phyloP scores from a whole-genome alignment of 2,329 filamentous ascomycete species.

The Leptosphaerulina australis region DNA sequence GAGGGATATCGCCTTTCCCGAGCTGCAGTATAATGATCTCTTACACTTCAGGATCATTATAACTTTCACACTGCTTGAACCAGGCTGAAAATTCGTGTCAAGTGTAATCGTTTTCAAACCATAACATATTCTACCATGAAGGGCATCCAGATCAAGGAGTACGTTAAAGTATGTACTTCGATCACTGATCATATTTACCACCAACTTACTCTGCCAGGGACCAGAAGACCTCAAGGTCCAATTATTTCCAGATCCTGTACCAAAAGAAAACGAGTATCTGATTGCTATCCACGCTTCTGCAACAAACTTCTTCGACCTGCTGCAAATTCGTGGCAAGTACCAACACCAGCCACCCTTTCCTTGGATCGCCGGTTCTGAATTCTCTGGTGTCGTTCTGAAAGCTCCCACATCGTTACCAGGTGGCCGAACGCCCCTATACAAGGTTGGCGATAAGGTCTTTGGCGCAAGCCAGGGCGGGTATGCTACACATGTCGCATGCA shows the following conservation, averaged over 20 bases:
- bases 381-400: slow-evolving; percentile 76
- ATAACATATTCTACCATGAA: slow-evolving; percentile 60
- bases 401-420: slow-evolving; percentile 61
- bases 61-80: background rate
- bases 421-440: slow-evolving; percentile 64
- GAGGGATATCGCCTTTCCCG: slow-evolving; percentile 10
- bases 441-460: slow-evolving; percentile 82
- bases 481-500: slow-evolving; percentile 73
- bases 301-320: slow-evolving; percentile 96
- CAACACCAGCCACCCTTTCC: slow-evolving; percentile 88
- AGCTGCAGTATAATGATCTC: slow-evolving; percentile 5
- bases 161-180: slow-evolving; percentile 67
- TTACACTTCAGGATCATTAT: background rate
- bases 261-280: slow-evolving; percentile 76
- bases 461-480: slow-evolving; percentile 87
- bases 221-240: slow-evolving; percentile 79
- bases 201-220: slow-evolving; percentile 57
- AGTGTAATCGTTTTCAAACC: background rate
- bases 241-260: slow-evolving; percentile 74
- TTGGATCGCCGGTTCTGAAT: slow-evolving; percentile 87
- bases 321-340: slow-evolving; percentile 95
- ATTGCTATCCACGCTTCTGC: slow-evolving; percentile 86
- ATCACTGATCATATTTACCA: slow-evolving; percentile 2
- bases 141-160: slow-evolving; percentile 74
- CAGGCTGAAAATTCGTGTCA: background rate